phyloP scores from a whole-genome alignment of 441 rosid species.

The Eutrema salsugineum region DNA sequence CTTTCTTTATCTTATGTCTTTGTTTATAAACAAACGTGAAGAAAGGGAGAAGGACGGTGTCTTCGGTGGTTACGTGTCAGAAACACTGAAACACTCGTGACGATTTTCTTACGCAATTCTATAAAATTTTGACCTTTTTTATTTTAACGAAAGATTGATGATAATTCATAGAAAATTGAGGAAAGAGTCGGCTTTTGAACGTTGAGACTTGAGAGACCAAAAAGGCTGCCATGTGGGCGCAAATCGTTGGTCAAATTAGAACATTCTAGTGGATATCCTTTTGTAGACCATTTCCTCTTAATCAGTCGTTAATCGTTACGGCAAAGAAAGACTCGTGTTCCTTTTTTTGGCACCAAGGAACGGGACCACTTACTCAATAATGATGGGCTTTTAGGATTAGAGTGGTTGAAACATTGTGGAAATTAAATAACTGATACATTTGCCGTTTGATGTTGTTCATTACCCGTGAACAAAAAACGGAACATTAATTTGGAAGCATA shows the following conservation, averaged over 20 bases:
- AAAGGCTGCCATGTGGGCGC: slow-evolving; percentile 29
- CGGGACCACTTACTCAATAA: slow-evolving; percentile 15
- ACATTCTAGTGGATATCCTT: slow-evolving; percentile 26
- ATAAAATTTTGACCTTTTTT: neutral
- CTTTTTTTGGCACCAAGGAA: neutral
- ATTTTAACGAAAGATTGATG: neutral
- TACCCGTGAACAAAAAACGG: neutral
- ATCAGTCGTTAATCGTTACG: neutral
- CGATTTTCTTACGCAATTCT: neutral
- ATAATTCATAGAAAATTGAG: neutral
- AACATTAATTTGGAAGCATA: slow-evolving; percentile 4
- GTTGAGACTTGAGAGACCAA: neutral
- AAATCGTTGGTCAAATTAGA: slow-evolving; percentile 20
- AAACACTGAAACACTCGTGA: slow-evolving; percentile 19
- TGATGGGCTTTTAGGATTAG: slow-evolving; percentile 19
- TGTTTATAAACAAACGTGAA: slow-evolving; percentile 19
- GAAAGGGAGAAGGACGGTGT: neutral
- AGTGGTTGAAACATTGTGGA: slow-evolving; percentile 13
- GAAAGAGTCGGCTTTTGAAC: slow-evolving; percentile 8
- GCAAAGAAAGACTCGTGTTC: slow-evolving; percentile 15
- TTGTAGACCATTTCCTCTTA: neutral
- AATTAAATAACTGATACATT: neutral
- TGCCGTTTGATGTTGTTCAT: slow-evolving; percentile 6
- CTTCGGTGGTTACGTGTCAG: slow-evolving; percentile 27
- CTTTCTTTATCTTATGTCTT: neutral